Evolutionary conservation across 176 grass and related monocot species (phyloP).

Genomic region (Triticum turgidum): DNA sequence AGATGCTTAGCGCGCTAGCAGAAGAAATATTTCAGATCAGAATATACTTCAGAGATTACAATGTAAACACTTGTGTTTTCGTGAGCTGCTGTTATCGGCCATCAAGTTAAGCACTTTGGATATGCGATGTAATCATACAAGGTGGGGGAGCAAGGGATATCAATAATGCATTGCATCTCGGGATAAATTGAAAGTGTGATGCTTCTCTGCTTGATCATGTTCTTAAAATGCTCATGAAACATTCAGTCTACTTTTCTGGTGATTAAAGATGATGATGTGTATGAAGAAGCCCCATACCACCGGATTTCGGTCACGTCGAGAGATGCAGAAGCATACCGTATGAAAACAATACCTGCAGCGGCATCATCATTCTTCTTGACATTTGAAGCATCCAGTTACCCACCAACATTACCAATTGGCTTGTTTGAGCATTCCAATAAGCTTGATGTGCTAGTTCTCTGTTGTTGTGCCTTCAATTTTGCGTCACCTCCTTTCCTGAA

Average conservation of each 20-base stretch:
- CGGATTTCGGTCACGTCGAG: not conserved
- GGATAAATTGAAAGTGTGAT: no score
- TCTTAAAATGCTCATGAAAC: no score
- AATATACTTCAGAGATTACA: no score
- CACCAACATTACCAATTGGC: not conserved
- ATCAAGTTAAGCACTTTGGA: no score
- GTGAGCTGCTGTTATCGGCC: no score
- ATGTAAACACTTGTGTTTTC: no score
- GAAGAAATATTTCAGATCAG: no score
- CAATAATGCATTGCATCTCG: no score
- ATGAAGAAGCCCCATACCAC: not conserved
- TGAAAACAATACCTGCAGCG: not conserved
- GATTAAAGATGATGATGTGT: not conserved
- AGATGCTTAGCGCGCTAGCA: no score
- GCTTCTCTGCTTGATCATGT: no score
- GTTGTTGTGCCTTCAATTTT: not conserved
- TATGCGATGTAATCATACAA: no score
- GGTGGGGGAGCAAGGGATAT: no score
- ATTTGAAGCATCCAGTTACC: fast-evolving
- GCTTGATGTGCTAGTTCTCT: not conserved
- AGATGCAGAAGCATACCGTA: fast-evolving
- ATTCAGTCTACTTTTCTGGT: not conserved
- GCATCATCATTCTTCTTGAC: not conserved
- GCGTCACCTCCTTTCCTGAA: not conserved
- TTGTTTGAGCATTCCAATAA: not conserved